A percentile compares a stretch with the other conserved stretches of the same genome.
These are phyloP conservation scores for Friedmanniomyces simplex DNA, from an alignment of 495 filamentous ascomycete genomes.

Conservation along the genomic window DNA sequence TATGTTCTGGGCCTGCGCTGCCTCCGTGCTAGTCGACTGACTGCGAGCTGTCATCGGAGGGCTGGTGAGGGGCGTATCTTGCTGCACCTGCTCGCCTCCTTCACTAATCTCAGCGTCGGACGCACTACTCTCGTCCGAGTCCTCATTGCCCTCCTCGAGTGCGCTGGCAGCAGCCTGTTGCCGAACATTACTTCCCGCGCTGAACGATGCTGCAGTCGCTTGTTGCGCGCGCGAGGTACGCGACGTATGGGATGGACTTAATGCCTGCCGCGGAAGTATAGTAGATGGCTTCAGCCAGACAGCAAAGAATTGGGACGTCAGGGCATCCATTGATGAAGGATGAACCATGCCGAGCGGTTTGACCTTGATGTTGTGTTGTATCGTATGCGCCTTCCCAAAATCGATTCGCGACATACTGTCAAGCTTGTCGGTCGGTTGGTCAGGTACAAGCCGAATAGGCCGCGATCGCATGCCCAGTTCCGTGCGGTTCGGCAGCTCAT, in stretches of 20 bases:
- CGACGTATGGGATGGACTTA: too few relatives aligned
- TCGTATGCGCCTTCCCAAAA: constrained; percentile 39
- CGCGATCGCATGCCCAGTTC: constrained; percentile 5
- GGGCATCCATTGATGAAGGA: background rate
- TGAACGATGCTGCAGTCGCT: too few relatives aligned
- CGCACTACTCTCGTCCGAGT: background rate
- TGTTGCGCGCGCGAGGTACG: too few relatives aligned
- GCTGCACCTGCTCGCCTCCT: too few relatives aligned
- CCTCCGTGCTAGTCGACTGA: too few relatives aligned
- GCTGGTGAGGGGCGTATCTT: background rate
- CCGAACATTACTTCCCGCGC: background rate
- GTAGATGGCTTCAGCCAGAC: too few relatives aligned
- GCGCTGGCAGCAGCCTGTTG: background rate
- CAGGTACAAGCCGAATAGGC: constrained; percentile 9
- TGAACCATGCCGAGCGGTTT: constrained; percentile 28
- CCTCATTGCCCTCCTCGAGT: background rate
- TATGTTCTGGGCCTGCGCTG: too few relatives aligned
- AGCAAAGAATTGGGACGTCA: background rate
- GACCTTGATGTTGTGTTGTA: constrained; percentile 40
- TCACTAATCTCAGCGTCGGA: background rate
- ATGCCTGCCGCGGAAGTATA: too few relatives aligned
- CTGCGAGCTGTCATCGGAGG: background rate
- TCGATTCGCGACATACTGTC: constrained; percentile 37
- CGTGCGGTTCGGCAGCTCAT: background rate
- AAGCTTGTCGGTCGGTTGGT: background rate